phyloP scores from a whole-genome alignment of 164 flowering plant genomes.

The Dillenia suffruticosa region DNA sequence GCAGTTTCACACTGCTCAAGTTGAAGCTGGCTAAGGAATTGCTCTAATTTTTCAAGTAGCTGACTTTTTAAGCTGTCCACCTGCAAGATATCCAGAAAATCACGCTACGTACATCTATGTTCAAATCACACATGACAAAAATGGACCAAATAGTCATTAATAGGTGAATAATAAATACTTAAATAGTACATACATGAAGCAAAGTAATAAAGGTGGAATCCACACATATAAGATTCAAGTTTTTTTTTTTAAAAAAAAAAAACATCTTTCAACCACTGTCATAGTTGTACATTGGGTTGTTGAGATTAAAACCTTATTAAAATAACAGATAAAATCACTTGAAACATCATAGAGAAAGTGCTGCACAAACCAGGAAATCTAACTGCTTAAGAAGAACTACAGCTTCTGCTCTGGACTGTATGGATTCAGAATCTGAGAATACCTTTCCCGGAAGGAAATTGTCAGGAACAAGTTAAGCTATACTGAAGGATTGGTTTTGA shows the following conservation, averaged over 20 bases:
- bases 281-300: too few relatives aligned
- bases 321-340: too few relatives aligned
- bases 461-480: too few relatives aligned
- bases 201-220: too few relatives aligned
- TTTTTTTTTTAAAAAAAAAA: too few relatives aligned
- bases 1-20: slow-evolving; percentile 35
- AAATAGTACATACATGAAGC: too few relatives aligned
- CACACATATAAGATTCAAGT: too few relatives aligned
- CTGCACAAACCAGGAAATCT: slow-evolving; percentile 76
- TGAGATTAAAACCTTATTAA: too few relatives aligned
- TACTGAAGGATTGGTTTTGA: too few relatives aligned
- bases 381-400: slow-evolving; percentile 87
- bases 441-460: slow-evolving; percentile 54
- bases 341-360: not conserved
- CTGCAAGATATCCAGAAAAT: slow-evolving; percentile 33
- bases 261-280: too few relatives aligned
- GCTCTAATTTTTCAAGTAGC: slow-evolving; percentile 76
- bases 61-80: slow-evolving; percentile 78
- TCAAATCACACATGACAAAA: not conserved
- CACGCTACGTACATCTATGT: slow-evolving; percentile 10
- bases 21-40: slow-evolving; percentile 54
- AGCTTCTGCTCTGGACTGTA: slow-evolving; percentile 90
- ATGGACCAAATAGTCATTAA: not conserved
- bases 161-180: too few relatives aligned
- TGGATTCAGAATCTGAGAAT: slow-evolving; percentile 81